A percentile compares a stretch with the other conserved stretches of the same genome.
Conservation (phyloP, 179 eudicot species). For the Spergularia azorica region DNA sequence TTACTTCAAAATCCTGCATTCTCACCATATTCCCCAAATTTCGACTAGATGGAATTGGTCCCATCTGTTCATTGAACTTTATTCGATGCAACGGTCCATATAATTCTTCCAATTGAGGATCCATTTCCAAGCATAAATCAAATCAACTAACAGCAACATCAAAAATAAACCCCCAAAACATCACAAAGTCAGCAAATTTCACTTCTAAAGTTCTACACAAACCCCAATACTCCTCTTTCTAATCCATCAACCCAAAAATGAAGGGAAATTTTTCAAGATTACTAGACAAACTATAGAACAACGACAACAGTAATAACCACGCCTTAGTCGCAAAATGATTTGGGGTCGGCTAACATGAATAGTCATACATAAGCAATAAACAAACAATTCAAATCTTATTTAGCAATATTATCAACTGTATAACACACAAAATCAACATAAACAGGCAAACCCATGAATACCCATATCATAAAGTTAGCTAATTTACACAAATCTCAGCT, state of each 20-base stretch:
- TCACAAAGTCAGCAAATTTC: conserved; percentile 1
- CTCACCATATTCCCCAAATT: conserved; percentile 28
- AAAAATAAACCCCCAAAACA: not conserved
- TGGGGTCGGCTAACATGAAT: no score
- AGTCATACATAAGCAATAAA: not conserved
- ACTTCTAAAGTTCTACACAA: not conserved
- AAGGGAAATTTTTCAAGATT: not conserved
- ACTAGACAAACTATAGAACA: not conserved
- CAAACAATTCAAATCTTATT: not conserved
- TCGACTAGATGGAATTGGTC: conserved; percentile 28
- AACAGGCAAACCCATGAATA: conserved; percentile 1
- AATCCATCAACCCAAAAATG: conserved; percentile 1
- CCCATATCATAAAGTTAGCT: conserved; percentile 14
- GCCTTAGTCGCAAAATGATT: no score
- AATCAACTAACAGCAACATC: conserved; percentile 14
- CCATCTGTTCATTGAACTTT: conserved; percentile 40
- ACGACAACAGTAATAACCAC: no score
- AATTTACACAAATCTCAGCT: conserved; percentile 21
- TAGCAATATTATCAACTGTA: no score
- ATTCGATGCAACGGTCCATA: conserved; percentile 45
- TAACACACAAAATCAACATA: not conserved
- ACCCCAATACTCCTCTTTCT: not conserved
- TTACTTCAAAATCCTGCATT: conserved; percentile 26
- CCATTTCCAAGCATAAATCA: conserved; percentile 37
- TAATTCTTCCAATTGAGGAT: conserved; percentile 43